A percentile compares a stretch with the other conserved stretches of the same genome.
These are phyloP conservation scores for Ailanthus altissimus DNA, from an alignment of 345 rosid genomes.

Conservation along the genomic window DNA sequence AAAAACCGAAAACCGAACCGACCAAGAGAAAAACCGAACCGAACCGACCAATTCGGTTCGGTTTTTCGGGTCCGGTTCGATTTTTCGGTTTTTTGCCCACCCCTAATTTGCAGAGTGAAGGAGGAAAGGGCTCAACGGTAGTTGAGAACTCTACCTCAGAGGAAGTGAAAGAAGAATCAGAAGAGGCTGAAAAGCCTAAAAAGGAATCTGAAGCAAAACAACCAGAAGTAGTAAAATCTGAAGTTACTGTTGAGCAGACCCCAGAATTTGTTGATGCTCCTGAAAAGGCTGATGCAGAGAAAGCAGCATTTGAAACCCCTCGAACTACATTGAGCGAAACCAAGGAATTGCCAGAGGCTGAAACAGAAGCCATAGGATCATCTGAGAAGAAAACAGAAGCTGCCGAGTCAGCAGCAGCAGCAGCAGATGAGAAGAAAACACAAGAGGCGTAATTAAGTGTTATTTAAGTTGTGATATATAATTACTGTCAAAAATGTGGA, in stretches of 20 bases:
- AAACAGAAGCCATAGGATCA: conserved; percentile 18
- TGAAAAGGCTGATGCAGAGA: conserved; percentile 1
- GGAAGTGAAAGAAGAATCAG: conserved; percentile 14
- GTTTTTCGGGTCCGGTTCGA: too few species aligned
- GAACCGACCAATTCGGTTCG: too few species aligned
- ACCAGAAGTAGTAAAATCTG: conserved; percentile 4
- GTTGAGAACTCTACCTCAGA: conserved; percentile 15
- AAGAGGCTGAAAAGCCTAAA: background rate
- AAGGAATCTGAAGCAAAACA: background rate
- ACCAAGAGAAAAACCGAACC: too few species aligned
- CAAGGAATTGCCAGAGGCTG: background rate
- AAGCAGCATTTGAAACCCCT: conserved; percentile 7
- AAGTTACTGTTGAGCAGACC: conserved; percentile 2
- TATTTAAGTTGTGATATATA: background rate
- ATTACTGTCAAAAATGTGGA: background rate
- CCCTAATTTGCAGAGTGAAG: conserved; percentile 31
- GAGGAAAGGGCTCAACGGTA: conserved; percentile 21
- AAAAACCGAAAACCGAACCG: too few species aligned
- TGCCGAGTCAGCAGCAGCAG: background rate
- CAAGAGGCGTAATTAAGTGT: conserved; percentile 17
- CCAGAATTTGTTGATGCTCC: conserved; percentile 17
- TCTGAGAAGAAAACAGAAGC: background rate
- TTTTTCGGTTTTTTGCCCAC: too few species aligned
- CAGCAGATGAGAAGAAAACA: conserved; percentile 6
- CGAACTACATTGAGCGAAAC: background rate